Evolutionary conservation across 306 rosid species (phyloP).

Genomic region (Aeschynomene evenia): DNA sequence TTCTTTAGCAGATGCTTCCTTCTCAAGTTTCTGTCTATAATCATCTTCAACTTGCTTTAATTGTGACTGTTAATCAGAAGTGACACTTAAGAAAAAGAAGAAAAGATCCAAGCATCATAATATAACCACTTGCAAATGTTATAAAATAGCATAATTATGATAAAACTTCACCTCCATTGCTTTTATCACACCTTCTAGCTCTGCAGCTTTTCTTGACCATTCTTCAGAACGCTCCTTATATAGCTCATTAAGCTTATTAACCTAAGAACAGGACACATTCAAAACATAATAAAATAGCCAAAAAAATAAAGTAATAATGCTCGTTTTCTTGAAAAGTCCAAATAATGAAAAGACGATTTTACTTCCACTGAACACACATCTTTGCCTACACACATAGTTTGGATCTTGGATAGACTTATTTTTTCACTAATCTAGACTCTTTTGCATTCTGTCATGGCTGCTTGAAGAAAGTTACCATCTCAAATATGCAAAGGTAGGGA

Average conservation of each 20-base stretch:
- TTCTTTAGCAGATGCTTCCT: conserved; percentile 57
- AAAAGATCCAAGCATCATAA: not conserved
- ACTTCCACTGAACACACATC: not conserved
- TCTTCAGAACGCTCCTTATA: conserved; percentile 89
- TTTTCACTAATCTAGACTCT: not conserved
- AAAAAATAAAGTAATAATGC: not conserved
- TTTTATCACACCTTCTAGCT: conserved; percentile 86
- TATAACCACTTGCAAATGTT: not conserved
- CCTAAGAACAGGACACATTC: conserved; percentile 38
- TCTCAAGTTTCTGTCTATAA: conserved; percentile 70
- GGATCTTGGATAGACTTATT: not conserved
- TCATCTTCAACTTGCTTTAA: conserved; percentile 73
- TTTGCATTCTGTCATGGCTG: not conserved
- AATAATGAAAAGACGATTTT: not conserved
- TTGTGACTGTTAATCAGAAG: conserved; percentile 56
- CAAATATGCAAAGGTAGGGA: not conserved
- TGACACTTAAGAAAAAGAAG: not conserved
- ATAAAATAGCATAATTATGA: not conserved
- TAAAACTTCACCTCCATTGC: conserved; percentile 76
- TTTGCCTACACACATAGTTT: not conserved
- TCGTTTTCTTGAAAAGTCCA: not conserved
- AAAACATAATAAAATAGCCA: not conserved
- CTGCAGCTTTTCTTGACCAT: conserved; percentile 89
- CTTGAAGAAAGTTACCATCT: not conserved
- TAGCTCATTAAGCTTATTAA: conserved; percentile 76